These are phyloP conservation scores for Theobroma cacao DNA, from an alignment of 345 rosid genomes.

Conservation along the genomic window DNA sequence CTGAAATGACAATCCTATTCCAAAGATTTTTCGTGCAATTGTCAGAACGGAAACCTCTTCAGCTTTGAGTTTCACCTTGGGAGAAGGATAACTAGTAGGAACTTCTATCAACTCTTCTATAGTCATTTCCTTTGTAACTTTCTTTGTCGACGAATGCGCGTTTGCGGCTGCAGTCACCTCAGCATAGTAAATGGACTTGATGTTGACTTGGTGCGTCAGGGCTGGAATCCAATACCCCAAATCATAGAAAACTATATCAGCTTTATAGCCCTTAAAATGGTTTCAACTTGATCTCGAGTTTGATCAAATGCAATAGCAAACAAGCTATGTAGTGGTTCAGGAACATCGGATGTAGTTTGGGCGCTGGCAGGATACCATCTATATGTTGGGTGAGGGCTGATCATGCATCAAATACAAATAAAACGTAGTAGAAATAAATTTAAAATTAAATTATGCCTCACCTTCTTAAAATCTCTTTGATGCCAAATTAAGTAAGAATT, in stretches of 20 bases:
- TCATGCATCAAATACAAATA: too few species aligned
- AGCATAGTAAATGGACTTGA: constrained; percentile 12
- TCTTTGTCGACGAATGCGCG: too few species aligned
- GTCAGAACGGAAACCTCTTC: constrained; percentile 8
- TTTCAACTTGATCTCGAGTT: background rate
- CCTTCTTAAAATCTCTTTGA: too few species aligned
- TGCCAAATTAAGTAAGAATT: too few species aligned
- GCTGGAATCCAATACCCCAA: constrained; percentile 24
- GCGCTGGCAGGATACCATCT: constrained; percentile 28
- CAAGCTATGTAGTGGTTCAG: constrained; percentile 5
- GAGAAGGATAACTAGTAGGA: constrained; percentile 35
- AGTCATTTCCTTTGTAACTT: background rate
- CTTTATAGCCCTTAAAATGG: background rate
- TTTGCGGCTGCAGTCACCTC: too few species aligned
- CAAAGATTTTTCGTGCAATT: background rate
- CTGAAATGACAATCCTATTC: constrained; percentile 5
- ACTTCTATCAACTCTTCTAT: constrained; percentile 12
- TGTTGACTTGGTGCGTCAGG: constrained; percentile 7
- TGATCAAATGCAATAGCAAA: background rate
- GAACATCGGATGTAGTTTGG: constrained; percentile 25
- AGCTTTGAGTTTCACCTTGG: constrained; percentile 14
- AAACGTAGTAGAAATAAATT: too few species aligned
- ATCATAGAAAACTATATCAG: constrained; percentile 29
- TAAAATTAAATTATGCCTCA: too few species aligned
- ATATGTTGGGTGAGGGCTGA: too few species aligned